A percentile compares a stretch with the other conserved stretches of the same genome.
Conservation (phyloP, 2,329 filamentous ascomycete genomes). For the Fonsecaea pugnacius region DNA sequence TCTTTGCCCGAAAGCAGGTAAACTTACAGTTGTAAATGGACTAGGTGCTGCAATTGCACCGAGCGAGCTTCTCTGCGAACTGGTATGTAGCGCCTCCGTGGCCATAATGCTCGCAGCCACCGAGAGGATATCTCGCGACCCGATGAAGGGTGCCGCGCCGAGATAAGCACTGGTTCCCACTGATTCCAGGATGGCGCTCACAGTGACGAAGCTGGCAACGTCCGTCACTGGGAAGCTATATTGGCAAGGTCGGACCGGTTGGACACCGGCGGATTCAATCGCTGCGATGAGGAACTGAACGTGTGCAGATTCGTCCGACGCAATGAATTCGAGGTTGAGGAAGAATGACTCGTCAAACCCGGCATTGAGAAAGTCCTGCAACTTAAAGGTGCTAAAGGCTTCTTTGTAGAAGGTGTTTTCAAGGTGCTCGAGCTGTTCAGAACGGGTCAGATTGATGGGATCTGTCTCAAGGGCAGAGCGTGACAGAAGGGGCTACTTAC, state of each 20-base stretch:
- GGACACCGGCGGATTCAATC: slow-evolving; percentile 65
- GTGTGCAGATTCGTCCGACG: slow-evolving; percentile 66
- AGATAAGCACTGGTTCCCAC: slow-evolving; percentile 54
- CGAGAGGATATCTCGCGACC: slow-evolving; percentile 63
- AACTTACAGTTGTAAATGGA: slow-evolving; percentile 65
- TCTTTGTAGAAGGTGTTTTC: slow-evolving; percentile 74
- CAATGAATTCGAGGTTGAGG: slow-evolving; percentile 65
- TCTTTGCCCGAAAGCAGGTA: not conserved
- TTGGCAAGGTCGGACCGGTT: slow-evolving; percentile 69
- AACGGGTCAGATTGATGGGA: slow-evolving; percentile 2
- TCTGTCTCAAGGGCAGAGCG: not conserved
- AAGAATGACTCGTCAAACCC: slow-evolving; percentile 62
- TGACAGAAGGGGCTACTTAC: slow-evolving; percentile 9
- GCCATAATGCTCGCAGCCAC: slow-evolving; percentile 69
- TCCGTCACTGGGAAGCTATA: slow-evolving; percentile 70
- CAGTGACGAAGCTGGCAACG: slow-evolving; percentile 64
- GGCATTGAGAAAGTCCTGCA: slow-evolving; percentile 66
- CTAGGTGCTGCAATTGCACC: slow-evolving; percentile 65
- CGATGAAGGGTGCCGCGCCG: slow-evolving; percentile 69
- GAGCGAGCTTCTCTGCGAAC: slow-evolving; percentile 68
- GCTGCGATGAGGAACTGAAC: slow-evolving; percentile 64
- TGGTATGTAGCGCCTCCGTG: slow-evolving; percentile 74
- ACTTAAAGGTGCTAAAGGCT: slow-evolving; percentile 69
- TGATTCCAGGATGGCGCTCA: slow-evolving; percentile 71
- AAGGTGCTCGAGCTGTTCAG: slow-evolving; percentile 65